Evolutionary conservation across 805 yeast species (phyloP), one percentile per base, ranked within the genome.

Genomic region (Candida loeiensis): DNA sequence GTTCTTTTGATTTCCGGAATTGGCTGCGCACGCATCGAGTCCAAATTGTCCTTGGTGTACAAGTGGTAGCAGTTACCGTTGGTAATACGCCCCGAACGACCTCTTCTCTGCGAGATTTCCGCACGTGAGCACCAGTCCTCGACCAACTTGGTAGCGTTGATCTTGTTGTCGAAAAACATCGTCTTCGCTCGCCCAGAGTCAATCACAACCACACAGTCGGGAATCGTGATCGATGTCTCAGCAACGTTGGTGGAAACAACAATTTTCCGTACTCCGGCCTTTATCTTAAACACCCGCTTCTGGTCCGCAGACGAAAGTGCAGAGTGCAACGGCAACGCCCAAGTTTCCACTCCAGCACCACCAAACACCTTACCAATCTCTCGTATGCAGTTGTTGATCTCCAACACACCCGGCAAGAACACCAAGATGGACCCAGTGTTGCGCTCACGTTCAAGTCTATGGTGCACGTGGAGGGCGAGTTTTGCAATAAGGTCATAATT

Each of bases 61-160:
- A 91, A 55, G 55, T 85, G 89, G 61, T 79, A 91, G 46, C 97
- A 89, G 11, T 69, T 66, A 42, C 99, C 99, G 18, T 71, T 71
- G 25, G 81, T 76, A 9, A 91, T 88, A 76, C 99, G 90, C 47
- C 99, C 99, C n/a, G 97, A 91, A 69, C 99, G 85, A 58, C 99
- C 99, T 59, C 96, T 73, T 64, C 99, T 76, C 61, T 91, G 99
- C 16, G 79, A 76, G 16, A 82, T 82, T 53, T 95, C 96, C 0
- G 98, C 97, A 46, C 76, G 77, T 0, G 98, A 90, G 16, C 88
- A 87, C 88, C 95, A 91, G 3, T 73, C 70, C 51, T 91, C 97
- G 4, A 79, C 69, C 34, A 91, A 69, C 39, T 76, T 76, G 0
- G 93, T 80, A 4, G 89, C 75, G 49, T 85, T 85, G 12, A 79